These are phyloP conservation scores for Echria macrotheca DNA, from an alignment of 495 filamentous ascomycete species.

Conservation along the genomic window DNA sequence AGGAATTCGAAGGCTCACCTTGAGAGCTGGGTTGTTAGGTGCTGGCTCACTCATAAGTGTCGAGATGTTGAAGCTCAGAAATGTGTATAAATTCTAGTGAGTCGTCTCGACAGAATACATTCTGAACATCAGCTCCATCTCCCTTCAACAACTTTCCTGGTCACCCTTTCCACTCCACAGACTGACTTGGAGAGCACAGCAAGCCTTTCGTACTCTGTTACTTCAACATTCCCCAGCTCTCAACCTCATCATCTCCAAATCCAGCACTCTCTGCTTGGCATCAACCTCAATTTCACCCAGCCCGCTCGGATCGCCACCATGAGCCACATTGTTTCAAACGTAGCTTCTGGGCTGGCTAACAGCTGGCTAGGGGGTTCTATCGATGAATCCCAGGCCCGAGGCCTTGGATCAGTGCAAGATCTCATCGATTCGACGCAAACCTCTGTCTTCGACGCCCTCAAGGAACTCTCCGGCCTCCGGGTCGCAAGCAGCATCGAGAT, in stretches of 20 bases:
- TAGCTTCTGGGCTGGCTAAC: not conserved
- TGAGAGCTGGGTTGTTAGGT: too few relatives aligned
- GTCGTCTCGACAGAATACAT: too few relatives aligned
- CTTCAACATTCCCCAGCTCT: not conserved
- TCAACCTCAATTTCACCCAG: not conserved
- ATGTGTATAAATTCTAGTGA: too few relatives aligned
- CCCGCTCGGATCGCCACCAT: not conserved
- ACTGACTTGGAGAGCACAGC: too few relatives aligned
- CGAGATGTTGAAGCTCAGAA: not conserved
- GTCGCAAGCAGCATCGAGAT: conserved; percentile 34
- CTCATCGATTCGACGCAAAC: conserved; percentile 20
- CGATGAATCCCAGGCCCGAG: too few relatives aligned
- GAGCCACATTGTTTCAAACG: not conserved
- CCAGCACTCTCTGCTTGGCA: not conserved
- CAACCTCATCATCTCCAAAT: not conserved
- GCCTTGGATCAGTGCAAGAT: not conserved
- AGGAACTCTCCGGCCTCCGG: conserved; percentile 45
- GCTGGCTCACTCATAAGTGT: not conserved
- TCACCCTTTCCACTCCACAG: not conserved
- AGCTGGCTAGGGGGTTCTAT: not conserved
- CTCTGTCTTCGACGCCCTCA: conserved; percentile 48
- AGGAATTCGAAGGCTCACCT: not conserved
- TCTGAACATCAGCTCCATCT: not conserved
- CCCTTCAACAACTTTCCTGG: not conserved
- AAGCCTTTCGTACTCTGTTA: not conserved